Conservation (phyloP, 73 alveolate species). For the Breviolum minutum region DNA sequence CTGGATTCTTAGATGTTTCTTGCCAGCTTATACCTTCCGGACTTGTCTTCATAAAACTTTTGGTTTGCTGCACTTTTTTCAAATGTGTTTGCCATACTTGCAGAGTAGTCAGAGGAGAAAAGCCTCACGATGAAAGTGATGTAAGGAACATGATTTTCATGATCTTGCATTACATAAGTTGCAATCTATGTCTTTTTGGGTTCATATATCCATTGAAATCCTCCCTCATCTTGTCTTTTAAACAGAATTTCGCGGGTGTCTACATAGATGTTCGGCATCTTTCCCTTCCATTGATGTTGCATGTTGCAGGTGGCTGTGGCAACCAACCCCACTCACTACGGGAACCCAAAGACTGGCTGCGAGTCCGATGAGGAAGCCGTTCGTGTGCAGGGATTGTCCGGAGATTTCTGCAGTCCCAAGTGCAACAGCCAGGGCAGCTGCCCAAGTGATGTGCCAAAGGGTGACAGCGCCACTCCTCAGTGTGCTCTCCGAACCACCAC, state of each 20-base stretch:
- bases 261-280: not conserved
- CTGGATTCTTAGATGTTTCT: too few species aligned
- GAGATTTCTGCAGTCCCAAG: constrained; percentile 95
- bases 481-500: constrained; percentile 83
- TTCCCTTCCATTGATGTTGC: not conserved
- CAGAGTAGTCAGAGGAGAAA: too few species aligned
- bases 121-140: too few species aligned
- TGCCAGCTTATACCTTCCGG: too few species aligned
- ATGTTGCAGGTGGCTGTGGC: constrained; percentile 66
- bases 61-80: too few species aligned
- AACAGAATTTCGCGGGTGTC: too few species aligned
- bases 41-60: too few species aligned
- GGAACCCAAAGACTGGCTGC: constrained; percentile 72
- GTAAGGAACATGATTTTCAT: too few species aligned
- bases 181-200: not conserved
- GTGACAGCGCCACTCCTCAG: constrained; percentile 58
- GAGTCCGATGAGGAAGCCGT: constrained; percentile 57
- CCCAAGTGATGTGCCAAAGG: constrained; percentile 76
- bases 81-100: too few species aligned
- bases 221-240: too few species aligned
- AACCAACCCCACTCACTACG: constrained; percentile 91
- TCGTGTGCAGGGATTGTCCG: constrained; percentile 71
- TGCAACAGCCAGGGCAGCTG: constrained; percentile 59
- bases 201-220: not conserved
- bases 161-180: too few species aligned